Evolutionary conservation across 257 asterid species (phyloP), one percentile per base, ranked within the genome.

Genomic region (Plantago elongata): DNA sequence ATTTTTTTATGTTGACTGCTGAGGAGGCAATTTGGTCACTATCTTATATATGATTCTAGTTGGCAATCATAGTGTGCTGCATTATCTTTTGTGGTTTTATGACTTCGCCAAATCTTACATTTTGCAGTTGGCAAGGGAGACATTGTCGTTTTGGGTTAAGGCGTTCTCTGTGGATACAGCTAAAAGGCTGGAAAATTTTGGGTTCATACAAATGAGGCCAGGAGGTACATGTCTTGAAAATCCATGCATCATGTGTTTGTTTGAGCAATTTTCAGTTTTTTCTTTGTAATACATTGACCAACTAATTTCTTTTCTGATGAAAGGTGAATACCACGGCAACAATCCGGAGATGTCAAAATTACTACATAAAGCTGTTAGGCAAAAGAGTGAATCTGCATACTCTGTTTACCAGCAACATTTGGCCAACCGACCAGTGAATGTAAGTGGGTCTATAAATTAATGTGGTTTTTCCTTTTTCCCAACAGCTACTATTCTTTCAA

Each of bases 291-390:
- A 22, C 63, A 51, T 11, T 29, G 0, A 27, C 13, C 9, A 13
- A 54, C 29, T 11, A 22, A 54, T 11, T 15, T 57, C 46, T 0
- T 57, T 57, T 15, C 62, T 12, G 65, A 73, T 66, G 44, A 59
- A 67, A 88, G 98, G 98, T 60, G 97, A 91, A 74, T 93, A 93
- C 72, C 99, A 93, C 75, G 94, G 97, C 58, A 93, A 93, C 81
- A 93, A 93, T 69, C 99, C 99, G 1, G 97, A 93, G 81, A 93
- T 93, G 99, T 93, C 99, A 60, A 93, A 93, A 75, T 75, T 93
- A 84, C 97, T 93, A 67, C 99, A 93, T 73, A 93, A 93, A 89
- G 99, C 99, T 47, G 95, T 93, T 63, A 74, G 99, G 11, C 88
- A 89, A 74, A 89, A 85, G 86, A 93, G 85, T 76, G 97, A 87